A percentile compares a stretch with the other conserved stretches of the same genome.
These are phyloP conservation scores for Vanrija sp. DNA, from an alignment of 1,284 basidiomycete genomes.

Conservation along the genomic window DNA sequence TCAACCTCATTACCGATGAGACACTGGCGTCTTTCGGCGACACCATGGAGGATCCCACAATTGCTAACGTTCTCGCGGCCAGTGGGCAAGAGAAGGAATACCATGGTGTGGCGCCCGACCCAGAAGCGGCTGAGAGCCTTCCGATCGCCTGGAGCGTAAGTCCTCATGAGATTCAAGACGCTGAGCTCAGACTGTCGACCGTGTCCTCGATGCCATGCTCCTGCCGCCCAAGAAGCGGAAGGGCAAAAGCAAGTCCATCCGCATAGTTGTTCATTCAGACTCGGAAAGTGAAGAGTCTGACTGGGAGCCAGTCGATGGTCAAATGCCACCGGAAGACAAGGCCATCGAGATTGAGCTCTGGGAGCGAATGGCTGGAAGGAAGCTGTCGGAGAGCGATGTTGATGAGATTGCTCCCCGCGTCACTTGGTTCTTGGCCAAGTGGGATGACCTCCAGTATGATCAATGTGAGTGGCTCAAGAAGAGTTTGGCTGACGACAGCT, in stretches of 20 bases:
- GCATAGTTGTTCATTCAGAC: conserved; percentile 27
- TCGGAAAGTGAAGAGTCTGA: conserved; percentile 10
- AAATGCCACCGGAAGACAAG: neutral
- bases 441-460: conserved; percentile 84
- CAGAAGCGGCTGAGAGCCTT: conserved; percentile 65
- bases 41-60: conserved; percentile 44
- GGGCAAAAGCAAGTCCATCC: conserved; percentile 29
- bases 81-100: conserved; percentile 13
- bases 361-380: conserved; percentile 53
- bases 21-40: conserved; percentile 45
- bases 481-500: conserved; percentile 52
- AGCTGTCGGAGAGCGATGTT: conserved; percentile 57
- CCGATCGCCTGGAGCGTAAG: conserved; percentile 54
- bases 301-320: too few relatives aligned
- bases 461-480: conserved; percentile 58
- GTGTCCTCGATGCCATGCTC: conserved; percentile 69
- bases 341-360: conserved; percentile 53
- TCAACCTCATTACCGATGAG: conserved; percentile 58
- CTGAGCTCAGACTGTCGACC: conserved; percentile 61
- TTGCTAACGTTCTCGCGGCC: conserved; percentile 25
- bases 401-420: conserved; percentile 53
- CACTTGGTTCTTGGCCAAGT: conserved; percentile 61
- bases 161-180: neutral
- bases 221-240: conserved; percentile 44
- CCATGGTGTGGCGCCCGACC: conserved; percentile 48